These are phyloP conservation scores for Ophiosphaerella herpotricha DNA, from an alignment of 2,329 filamentous ascomycete species.

Conservation along the genomic window DNA sequence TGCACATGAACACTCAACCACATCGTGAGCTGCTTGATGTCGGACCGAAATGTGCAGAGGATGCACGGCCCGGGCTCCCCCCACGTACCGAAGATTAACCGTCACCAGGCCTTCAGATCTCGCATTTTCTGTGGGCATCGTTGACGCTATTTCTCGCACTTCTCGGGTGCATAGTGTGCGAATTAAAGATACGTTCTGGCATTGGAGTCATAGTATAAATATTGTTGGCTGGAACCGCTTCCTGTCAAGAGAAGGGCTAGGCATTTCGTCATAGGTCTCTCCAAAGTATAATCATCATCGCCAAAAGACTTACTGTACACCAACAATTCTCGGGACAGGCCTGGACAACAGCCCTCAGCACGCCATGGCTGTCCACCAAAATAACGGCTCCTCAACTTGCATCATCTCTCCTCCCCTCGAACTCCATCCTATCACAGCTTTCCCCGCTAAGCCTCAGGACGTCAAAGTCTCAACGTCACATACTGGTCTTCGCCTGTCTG, in stretches of 20 bases:
- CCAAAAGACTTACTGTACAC: too few species aligned
- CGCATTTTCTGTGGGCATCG: not conserved
- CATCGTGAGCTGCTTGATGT: conserved; percentile 2
- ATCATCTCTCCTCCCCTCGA: conserved; percentile 38
- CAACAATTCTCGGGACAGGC: too few species aligned
- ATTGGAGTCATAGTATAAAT: not conserved
- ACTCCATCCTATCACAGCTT: conserved; percentile 35
- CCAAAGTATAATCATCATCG: not conserved
- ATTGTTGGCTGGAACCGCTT: not conserved
- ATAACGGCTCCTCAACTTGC: conserved; percentile 41
- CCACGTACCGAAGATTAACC: conserved; percentile 9
- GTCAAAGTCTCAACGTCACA: conserved; percentile 21
- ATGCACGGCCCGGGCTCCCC: conserved; percentile 5
- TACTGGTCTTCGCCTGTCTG: conserved; percentile 19
- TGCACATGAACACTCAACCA: not conserved
- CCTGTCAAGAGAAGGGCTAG: not conserved
- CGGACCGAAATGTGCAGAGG: conserved; percentile 7
- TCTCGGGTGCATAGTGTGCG: not conserved
- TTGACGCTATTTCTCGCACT: not conserved
- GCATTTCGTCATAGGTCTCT: not conserved
- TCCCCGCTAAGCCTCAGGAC: conserved; percentile 22
- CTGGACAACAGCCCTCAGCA: not conserved
- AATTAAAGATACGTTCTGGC: not conserved
- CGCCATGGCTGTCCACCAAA: conserved; percentile 31
- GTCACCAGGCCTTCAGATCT: not conserved